phyloP scores from a whole-genome alignment of 805 yeast genomes.

The Cyberlindnera americana region DNA sequence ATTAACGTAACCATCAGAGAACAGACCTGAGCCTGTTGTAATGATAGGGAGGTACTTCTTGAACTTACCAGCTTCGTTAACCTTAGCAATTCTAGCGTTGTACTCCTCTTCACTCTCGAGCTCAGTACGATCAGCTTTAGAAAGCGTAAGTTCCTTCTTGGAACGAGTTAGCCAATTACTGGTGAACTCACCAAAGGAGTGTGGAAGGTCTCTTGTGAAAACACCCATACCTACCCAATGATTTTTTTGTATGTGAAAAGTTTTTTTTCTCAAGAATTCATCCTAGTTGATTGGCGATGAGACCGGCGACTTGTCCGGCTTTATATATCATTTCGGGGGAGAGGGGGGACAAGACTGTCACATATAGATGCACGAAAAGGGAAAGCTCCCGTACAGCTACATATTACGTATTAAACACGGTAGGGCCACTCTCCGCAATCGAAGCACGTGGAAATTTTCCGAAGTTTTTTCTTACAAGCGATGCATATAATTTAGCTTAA shows the following conservation, averaged over 20 bases:
- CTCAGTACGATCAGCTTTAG: constrained; percentile 25
- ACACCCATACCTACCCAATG: constrained; percentile 11
- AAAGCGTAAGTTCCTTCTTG: constrained; percentile 40
- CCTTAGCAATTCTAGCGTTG: constrained; percentile 17
- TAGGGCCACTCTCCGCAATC: no score
- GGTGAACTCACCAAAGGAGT: constrained; percentile 33
- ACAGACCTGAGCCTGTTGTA: constrained; percentile 88
- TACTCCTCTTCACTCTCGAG: constrained; percentile 28
- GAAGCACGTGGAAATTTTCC: no score
- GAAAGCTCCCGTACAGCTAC: no score
- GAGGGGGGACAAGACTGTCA: no score
- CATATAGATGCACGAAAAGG: no score
- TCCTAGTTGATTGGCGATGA: no score
- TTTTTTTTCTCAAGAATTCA: no score
- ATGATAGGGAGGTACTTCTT: constrained; percentile 61
- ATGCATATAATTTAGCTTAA: no score
- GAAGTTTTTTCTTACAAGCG: no score
- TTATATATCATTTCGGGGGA: no score
- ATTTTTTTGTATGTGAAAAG: background rate
- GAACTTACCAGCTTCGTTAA: constrained; percentile 21
- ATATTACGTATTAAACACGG: no score
- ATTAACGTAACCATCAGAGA: constrained; percentile 91
- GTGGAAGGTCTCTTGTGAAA: constrained; percentile 46
- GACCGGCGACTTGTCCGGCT: no score
- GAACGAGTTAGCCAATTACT: constrained; percentile 42